phyloP scores from a whole-genome alignment of 495 filamentous ascomycete genomes.

The Aspergillus steynii region DNA sequence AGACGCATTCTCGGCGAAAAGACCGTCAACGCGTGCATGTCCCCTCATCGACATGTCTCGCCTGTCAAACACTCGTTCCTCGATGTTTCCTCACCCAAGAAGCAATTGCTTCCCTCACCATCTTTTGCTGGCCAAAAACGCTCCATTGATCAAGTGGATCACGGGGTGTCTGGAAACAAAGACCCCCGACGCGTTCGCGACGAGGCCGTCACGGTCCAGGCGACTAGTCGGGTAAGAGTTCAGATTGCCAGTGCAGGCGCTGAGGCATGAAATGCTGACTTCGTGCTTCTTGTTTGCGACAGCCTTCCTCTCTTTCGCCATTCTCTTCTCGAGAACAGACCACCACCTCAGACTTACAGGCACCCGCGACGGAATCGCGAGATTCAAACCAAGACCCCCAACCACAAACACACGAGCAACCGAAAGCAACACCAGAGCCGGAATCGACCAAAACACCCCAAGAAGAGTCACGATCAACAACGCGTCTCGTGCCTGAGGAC shows the following conservation, averaged over 20 bases:
- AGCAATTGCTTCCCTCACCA: slow-evolving; percentile 42
- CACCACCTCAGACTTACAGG: slow-evolving; percentile 3
- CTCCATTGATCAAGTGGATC: slow-evolving; percentile 42
- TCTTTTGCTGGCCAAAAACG: slow-evolving; percentile 46
- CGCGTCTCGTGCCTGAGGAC: slow-evolving; percentile 32
- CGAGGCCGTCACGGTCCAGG: slow-evolving; percentile 10
- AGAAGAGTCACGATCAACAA: slow-evolving; percentile 1
- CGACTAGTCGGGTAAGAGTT: slow-evolving; percentile 26
- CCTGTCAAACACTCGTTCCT: slow-evolving; percentile 37
- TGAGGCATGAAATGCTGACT: background rate
- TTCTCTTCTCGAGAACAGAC: background rate
- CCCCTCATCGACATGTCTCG: slow-evolving; percentile 35
- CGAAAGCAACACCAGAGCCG: slow-evolving; percentile 7
- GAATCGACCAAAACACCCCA: slow-evolving; percentile 23
- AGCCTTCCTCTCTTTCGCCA: background rate
- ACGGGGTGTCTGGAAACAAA: slow-evolving; percentile 23
- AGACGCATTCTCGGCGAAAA: slow-evolving; percentile 48
- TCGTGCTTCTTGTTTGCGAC: background rate
- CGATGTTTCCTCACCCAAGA: slow-evolving; percentile 24
- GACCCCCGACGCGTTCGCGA: slow-evolving; percentile 8
- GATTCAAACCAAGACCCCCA: slow-evolving; percentile 1
- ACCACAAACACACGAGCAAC: background rate
- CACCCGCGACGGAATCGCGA: slow-evolving; percentile 23
- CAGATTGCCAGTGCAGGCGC: slow-evolving; percentile 2
- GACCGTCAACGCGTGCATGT: slow-evolving; percentile 48